phyloP scores from a whole-genome alignment of 2,329 filamentous ascomycete genomes.

The Pseudogymnoascus pannorum region DNA sequence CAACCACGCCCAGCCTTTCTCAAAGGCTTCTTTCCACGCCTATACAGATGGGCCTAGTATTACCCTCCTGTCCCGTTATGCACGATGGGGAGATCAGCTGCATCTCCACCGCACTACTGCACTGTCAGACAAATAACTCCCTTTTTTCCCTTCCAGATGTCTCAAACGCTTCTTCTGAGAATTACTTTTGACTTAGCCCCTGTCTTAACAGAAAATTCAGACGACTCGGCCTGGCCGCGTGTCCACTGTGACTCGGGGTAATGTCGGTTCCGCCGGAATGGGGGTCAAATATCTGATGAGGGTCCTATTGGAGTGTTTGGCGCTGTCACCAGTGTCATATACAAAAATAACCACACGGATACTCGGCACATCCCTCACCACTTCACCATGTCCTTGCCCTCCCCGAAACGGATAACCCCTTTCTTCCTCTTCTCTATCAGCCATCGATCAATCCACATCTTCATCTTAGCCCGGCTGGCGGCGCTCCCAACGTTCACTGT shows the following conservation, averaged over 20 bases:
- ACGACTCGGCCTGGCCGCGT: not conserved
- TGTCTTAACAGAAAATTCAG: not conserved
- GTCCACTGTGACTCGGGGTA: not conserved
- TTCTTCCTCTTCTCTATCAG: constrained; percentile 48
- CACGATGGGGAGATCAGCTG: not conserved
- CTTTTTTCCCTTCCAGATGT: not conserved
- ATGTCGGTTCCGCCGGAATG: not conserved
- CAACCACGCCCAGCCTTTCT: not conserved
- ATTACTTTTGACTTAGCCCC: not conserved
- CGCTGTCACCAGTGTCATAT: not conserved
- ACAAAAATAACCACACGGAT: not conserved
- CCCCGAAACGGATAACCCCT: constrained; percentile 38
- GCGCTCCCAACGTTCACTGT: constrained; percentile 77
- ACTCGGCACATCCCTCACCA: constrained; percentile 20
- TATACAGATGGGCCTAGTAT: not conserved
- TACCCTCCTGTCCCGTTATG: not conserved
- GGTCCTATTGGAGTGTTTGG: not conserved
- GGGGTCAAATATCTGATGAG: not conserved
- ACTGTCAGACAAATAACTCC: constrained; percentile 5
- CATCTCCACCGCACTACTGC: not conserved
- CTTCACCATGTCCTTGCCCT: constrained; percentile 21
- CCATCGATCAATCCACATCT: constrained; percentile 58
- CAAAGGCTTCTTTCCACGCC: not conserved
- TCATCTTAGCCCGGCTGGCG: constrained; percentile 51
- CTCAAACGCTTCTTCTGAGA: not conserved